phyloP scores from a whole-genome alignment of 768 basidiomycete species.

The Xerocomellus amylosporus region DNA sequence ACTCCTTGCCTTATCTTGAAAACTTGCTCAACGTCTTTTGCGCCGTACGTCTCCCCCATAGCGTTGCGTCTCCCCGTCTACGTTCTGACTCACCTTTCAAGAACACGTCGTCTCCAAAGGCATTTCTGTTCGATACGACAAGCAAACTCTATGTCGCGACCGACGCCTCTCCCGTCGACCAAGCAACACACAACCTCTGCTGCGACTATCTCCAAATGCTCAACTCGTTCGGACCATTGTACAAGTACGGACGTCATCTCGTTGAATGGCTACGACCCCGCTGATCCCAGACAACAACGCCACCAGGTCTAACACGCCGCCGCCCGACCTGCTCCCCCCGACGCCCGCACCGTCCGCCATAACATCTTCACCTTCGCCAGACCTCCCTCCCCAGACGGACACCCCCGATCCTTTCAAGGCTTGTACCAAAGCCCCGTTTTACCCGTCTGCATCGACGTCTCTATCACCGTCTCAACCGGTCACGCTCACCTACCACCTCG shows the following conservation, averaged over 20 bases:
- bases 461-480: slow-evolving; percentile 56
- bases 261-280: neutral
- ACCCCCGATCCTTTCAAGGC: slow-evolving; percentile 1
- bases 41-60: slow-evolving; percentile 45
- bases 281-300: slow-evolving; percentile 6
- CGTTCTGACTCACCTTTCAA: slow-evolving; percentile 28
- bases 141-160: slow-evolving; percentile 91
- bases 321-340: slow-evolving; percentile 2
- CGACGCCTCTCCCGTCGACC: slow-evolving; percentile 88
- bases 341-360: slow-evolving; percentile 11
- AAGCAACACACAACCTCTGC: slow-evolving; percentile 82
- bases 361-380: neutral
- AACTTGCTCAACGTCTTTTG: slow-evolving; percentile 85
- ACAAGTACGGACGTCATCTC: slow-evolving; percentile 52
- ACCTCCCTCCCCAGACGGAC: neutral
- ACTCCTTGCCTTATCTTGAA: slow-evolving; percentile 82
- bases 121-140: slow-evolving; percentile 85
- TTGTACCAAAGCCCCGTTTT: slow-evolving; percentile 50
- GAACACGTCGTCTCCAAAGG: slow-evolving; percentile 92
- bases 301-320: slow-evolving; percentile 22
- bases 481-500: slow-evolving; percentile 81
- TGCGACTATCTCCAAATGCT: slow-evolving; percentile 90
- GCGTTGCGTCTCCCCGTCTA: neutral
- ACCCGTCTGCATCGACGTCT: slow-evolving; percentile 66
- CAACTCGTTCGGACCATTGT: slow-evolving; percentile 80